Evolutionary conservation across 768 basidiomycete species (phyloP).

Genomic region (Lentinula sp.): DNA sequence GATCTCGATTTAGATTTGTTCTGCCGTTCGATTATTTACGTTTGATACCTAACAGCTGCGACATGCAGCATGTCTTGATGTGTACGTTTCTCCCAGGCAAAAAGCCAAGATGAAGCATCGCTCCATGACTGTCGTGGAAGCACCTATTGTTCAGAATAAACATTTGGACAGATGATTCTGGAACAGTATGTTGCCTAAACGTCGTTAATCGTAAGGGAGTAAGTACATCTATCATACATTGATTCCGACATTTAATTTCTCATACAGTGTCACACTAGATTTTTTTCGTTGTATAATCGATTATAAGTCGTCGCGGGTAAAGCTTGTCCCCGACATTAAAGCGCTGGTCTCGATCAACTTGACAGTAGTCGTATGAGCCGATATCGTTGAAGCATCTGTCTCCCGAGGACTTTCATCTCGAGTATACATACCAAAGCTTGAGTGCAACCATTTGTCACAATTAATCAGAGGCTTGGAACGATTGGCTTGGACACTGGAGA

Average conservation of each 20-base stretch:
- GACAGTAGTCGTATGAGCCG: neutral
- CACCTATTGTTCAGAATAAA: neutral
- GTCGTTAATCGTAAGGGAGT: too few relatives aligned
- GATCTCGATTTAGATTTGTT: constrained; percentile 65
- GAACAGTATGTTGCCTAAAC: neutral
- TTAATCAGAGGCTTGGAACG: too few relatives aligned
- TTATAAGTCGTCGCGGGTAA: neutral
- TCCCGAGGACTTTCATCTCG: neutral
- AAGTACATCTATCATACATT: too few relatives aligned
- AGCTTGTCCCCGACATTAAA: neutral
- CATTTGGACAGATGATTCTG: neutral
- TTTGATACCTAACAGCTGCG: constrained; percentile 51
- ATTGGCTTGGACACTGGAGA: too few relatives aligned
- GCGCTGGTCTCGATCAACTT: neutral
- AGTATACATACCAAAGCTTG: neutral
- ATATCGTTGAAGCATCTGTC: neutral
- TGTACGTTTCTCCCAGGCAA: constrained; percentile 17
- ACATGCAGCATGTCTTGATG: constrained; percentile 44
- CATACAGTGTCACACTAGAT: neutral
- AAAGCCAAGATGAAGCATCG: neutral
- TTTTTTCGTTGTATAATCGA: neutral
- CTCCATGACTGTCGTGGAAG: neutral
- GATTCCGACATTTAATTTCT: neutral
- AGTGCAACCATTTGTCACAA: too few relatives aligned
- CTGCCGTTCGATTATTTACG: constrained; percentile 48